Conservation (phyloP, 352 stramenopile genomes). For the Phytopythium aichiense region DNA sequence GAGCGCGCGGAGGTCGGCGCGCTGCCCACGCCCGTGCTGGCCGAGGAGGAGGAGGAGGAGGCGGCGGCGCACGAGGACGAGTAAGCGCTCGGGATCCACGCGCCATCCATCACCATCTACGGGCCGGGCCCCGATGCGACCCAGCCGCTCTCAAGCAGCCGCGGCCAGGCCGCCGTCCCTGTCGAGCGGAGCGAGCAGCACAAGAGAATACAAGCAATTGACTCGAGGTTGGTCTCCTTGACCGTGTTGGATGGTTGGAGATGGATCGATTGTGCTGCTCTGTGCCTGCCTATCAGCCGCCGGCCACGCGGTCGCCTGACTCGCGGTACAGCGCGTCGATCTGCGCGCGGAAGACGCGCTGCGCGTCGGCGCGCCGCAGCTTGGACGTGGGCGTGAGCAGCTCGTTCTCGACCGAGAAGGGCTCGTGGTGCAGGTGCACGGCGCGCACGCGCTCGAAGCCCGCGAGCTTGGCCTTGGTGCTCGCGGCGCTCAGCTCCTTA, state of each 20-base stretch:
- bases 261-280: neutral
- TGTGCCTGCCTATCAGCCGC: neutral
- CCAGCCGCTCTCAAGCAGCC: neutral
- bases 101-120: neutral
- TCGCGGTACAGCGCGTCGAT: constrained; percentile 67
- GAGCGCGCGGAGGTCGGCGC: constrained; percentile 64
- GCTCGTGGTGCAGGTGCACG: constrained; percentile 88
- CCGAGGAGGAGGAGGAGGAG: constrained; percentile 42
- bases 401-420: constrained; percentile 92
- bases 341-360: constrained; percentile 57
- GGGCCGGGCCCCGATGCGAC: neutral
- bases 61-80: constrained; percentile 31
- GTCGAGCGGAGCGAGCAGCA: neutral
- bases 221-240: neutral
- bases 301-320: constrained; percentile 48
- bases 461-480: constrained; percentile 60
- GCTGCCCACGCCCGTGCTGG: constrained; percentile 48
- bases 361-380: constrained; percentile 83
- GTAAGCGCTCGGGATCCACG: constrained; percentile 5
- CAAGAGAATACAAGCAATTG: constrained; percentile 1
- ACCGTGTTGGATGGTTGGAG: neutral
- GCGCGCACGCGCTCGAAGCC: constrained; percentile 93
- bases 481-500: constrained; percentile 53
- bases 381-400: constrained; percentile 98
- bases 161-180: neutral